Conservation (phyloP, 2,329 filamentous ascomycete genomes). For the Chalaropsis thielavioides region DNA sequence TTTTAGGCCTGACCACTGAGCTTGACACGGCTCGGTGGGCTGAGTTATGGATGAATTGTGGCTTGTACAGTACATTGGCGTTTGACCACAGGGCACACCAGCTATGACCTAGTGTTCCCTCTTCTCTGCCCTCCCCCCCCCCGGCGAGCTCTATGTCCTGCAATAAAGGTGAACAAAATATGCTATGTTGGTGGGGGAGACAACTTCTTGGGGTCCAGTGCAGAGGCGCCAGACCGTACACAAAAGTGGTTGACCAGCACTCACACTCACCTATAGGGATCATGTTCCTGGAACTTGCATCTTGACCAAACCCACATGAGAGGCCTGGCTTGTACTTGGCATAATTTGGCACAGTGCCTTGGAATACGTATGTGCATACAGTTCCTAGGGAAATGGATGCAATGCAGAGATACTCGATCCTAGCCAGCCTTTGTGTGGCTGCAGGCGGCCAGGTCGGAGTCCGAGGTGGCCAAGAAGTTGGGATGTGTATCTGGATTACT, state of each 20-base stretch:
- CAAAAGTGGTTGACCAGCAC: neutral
- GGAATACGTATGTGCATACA: neutral
- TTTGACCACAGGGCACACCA: neutral
- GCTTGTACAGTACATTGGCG: neutral
- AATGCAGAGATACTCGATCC: too few species aligned
- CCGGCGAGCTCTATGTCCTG: neutral
- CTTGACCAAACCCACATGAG: neutral
- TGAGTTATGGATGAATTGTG: conserved; percentile 5
- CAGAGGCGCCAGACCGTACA: neutral
- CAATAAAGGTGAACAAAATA: neutral
- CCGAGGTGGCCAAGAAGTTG: too few species aligned
- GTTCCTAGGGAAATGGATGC: too few species aligned
- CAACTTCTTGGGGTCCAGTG: neutral
- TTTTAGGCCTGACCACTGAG: neutral
- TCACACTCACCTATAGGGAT: neutral
- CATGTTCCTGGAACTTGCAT: neutral
- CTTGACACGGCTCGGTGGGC: neutral
- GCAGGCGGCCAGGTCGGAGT: too few species aligned
- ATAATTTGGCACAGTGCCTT: neutral
- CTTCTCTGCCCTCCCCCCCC: neutral
- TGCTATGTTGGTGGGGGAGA: neutral
- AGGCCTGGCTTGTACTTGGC: neutral
- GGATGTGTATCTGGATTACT: too few species aligned
- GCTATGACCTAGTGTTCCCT: conserved; percentile 2
- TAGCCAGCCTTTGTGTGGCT: too few species aligned